Base-by-base conservation (phyloP, 768 basidiomycete species). In the Calocybe cyanea region DNA sequence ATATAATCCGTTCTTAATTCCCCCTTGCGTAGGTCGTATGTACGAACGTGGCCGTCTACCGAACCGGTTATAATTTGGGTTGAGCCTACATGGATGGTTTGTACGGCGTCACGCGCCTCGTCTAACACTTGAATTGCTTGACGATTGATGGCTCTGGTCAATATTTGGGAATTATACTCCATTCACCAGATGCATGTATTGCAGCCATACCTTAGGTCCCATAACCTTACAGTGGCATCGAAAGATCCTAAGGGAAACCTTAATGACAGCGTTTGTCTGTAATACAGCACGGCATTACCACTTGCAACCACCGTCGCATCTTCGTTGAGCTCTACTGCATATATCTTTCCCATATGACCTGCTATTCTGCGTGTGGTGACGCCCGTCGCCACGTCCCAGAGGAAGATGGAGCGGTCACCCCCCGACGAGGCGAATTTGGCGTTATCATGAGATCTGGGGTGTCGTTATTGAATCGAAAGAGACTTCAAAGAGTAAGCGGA, bases 381-480 rank as follows among this genome's bases (percentile, higher is more conserved):
- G 10, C 91, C 95, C 24, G 87, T 80, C 14, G 85, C 80, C 8
- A 99, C 96, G 60, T 99, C 96, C 95, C 95, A 98, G 18, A 96
- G 65, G 55, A 96, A 96, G 1, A 96, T 83, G 41, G 85, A 83
- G 51, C 91, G 82, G 64, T 99, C 95, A 5, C 95, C 95, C 24
- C 95, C 95, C 18, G 86, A 90, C 2, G 91, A 94, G 11, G 86
- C 93, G 56, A 99, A 93, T 57, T 87, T 86, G 21, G 87, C 83
- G 68, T 99, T 99, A 66, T 99, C 95, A 54, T 92, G 84, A 34
- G 92, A 79, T 32, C 90, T 95, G 54, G 14, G 43, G 34, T 28
- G 42, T 21, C 21, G 21, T 13, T 17, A 21, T n/a, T n/a, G n/a
- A 37, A 40, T 33, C 20, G 32, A 25, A 11, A 44, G 25, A 32